Conservation (phyloP, 148 eudicot genomes). For the Fagopyrum esculentum region DNA sequence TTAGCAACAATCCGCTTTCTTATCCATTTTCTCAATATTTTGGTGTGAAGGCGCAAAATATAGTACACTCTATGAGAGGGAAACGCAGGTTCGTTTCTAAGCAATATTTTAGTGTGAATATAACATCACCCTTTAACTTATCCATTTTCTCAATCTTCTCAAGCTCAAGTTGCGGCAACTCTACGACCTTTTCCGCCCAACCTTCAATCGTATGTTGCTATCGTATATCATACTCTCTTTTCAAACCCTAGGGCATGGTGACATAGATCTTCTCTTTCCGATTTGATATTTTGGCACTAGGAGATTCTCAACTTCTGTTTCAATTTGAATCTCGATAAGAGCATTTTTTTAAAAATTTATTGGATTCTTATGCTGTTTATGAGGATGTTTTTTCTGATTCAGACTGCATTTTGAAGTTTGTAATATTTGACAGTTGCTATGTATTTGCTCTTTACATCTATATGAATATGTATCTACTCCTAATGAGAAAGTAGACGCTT, state of each 20-base stretch:
- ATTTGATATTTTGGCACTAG: not conserved
- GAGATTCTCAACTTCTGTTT: not conserved
- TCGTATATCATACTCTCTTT: not conserved
- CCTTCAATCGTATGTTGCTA: not conserved
- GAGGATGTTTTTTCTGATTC: not conserved
- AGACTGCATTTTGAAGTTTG: not conserved
- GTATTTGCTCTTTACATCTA: not conserved
- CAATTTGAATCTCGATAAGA: not conserved
- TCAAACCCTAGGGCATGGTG: not conserved
- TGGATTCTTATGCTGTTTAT: not conserved
- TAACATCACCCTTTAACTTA: too few relatives aligned
- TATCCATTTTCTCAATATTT: too few relatives aligned
- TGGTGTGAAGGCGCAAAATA: too few relatives aligned
- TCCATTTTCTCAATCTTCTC: too few relatives aligned
- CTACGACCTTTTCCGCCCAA: slow-evolving; percentile 5
- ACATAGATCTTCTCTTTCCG: not conserved
- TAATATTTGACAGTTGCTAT: not conserved
- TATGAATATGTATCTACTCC: not conserved
- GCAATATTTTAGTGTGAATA: too few relatives aligned
- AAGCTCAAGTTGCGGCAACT: slow-evolving; percentile 6
- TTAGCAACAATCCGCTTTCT: too few relatives aligned
- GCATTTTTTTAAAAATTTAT: not conserved
- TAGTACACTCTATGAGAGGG: too few relatives aligned
- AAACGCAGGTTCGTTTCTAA: too few relatives aligned
- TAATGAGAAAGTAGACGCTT: not conserved